Conservation (phyloP, 2,329 filamentous ascomycete species). For the Coniella vitis region DNA sequence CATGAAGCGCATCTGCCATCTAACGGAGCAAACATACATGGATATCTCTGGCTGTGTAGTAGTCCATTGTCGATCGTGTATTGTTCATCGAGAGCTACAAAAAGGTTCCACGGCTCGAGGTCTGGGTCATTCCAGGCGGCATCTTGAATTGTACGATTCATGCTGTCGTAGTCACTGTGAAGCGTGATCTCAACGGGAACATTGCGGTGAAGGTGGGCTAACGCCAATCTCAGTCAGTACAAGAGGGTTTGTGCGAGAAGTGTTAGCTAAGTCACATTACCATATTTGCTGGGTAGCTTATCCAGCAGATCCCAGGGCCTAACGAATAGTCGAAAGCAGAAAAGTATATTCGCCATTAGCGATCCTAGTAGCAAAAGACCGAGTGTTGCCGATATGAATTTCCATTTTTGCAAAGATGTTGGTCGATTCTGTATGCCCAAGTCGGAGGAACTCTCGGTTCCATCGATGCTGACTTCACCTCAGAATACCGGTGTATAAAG, state of each 20-base stretch:
- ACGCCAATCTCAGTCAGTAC: not conserved
- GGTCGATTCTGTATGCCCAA: not conserved
- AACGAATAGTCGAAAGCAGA: constrained; percentile 10
- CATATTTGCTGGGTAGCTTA: constrained; percentile 13
- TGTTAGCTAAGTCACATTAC: constrained; percentile 6
- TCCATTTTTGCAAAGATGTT: not conserved
- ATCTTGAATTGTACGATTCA: constrained; percentile 15
- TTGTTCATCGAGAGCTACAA: too few species aligned
- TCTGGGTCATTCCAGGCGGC: constrained; percentile 12
- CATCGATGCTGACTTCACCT: not conserved
- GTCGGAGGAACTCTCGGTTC: not conserved
- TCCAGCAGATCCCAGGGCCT: constrained; percentile 12
- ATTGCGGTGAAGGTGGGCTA: constrained; percentile 15
- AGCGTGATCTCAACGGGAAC: constrained; percentile 13
- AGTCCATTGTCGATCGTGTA: too few species aligned
- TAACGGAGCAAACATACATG: too few species aligned
- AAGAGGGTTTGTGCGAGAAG: not conserved
- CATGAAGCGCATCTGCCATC: too few species aligned
- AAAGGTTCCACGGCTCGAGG: constrained; percentile 15
- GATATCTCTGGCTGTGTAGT: too few species aligned
- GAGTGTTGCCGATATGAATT: not conserved
- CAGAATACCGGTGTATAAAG: not conserved
- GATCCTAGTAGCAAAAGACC: constrained; percentile 8
- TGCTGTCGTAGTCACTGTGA: constrained; percentile 12
- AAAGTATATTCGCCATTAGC: constrained; percentile 10